phyloP scores from a whole-genome alignment of 2,329 filamentous ascomycete species.

The Pseudocercospora pini-densiflorae region DNA sequence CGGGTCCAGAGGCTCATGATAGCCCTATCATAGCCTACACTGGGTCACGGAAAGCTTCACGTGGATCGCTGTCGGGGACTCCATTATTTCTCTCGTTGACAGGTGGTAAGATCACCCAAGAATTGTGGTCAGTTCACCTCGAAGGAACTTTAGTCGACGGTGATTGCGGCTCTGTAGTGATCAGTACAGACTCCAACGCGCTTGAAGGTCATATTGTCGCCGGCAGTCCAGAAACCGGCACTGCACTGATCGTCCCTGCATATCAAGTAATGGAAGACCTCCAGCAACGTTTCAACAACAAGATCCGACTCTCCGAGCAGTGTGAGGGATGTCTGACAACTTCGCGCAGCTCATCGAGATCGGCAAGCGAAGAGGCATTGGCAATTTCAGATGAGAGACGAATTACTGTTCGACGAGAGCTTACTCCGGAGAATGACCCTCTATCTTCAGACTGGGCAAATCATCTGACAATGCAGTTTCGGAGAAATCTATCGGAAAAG shows the following conservation, averaged over 20 bases:
- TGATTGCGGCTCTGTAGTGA: constrained; percentile 16
- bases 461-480: not conserved
- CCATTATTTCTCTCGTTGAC: constrained; percentile 4
- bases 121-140: constrained; percentile 15
- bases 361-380: not conserved
- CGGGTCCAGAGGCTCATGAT: not conserved
- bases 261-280: constrained; percentile 17
- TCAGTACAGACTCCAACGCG: not conserved
- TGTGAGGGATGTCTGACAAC: not conserved
- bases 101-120: constrained; percentile 5
- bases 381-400: not conserved
- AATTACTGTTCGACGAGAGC: not conserved
- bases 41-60: constrained; percentile 6
- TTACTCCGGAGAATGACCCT: no score
- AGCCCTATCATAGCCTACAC: constrained; percentile 10
- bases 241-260: constrained; percentile 14
- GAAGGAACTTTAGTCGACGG: constrained; percentile 7
- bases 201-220: constrained; percentile 17
- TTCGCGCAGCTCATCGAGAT: not conserved
- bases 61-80: constrained; percentile 6
- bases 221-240: constrained; percentile 2
- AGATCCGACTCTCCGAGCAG: constrained; percentile 3
- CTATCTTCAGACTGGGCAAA: not conserved
- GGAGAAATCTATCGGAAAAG: not conserved
- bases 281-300: not conserved